Conservation (phyloP, 768 basidiomycete species). For the Rhodotorula toruloides region DNA sequence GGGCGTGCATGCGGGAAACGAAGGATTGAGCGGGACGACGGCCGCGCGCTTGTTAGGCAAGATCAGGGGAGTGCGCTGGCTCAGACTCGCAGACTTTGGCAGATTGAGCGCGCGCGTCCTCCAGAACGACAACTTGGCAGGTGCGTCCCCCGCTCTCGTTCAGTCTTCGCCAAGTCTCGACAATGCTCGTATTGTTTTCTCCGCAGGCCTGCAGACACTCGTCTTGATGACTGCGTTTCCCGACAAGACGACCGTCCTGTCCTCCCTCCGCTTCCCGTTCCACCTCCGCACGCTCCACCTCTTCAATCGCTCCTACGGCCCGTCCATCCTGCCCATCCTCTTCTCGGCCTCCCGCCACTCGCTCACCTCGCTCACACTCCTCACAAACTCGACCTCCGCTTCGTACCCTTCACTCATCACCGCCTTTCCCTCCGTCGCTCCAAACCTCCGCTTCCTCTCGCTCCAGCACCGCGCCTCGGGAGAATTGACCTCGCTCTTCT, state of each 20-base stretch:
- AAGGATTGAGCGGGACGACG: slow-evolving; percentile 18
- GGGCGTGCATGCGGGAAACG: slow-evolving; percentile 18
- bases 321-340: slow-evolving; percentile 5
- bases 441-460: slow-evolving; percentile 12
- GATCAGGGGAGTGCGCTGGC: not conserved
- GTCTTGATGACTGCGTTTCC: slow-evolving; percentile 21
- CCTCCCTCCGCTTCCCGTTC: slow-evolving; percentile 13
- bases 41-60: slow-evolving; percentile 20
- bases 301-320: slow-evolving; percentile 19
- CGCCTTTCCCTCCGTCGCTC: slow-evolving; percentile 14
- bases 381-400: slow-evolving; percentile 4
- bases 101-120: slow-evolving; percentile 16
- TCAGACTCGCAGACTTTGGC: slow-evolving; percentile 28
- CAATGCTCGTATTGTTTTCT: not conserved
- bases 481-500: not conserved
- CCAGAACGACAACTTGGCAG: slow-evolving; percentile 17
- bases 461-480: slow-evolving; percentile 25
- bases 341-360: slow-evolving; percentile 3
- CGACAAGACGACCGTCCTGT: slow-evolving; percentile 14
- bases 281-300: slow-evolving; percentile 18
- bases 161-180: not conserved
- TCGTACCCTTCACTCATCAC: slow-evolving; percentile 16
- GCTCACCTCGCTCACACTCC: slow-evolving; percentile 18
- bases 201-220: slow-evolving; percentile 10
- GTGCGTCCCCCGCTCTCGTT: not conserved